A percentile compares a stretch with the other conserved stretches of the same genome.
Evolutionary conservation across 148 eudicot genomes (phyloP).

Genomic region (Polygonum aviculare): DNA sequence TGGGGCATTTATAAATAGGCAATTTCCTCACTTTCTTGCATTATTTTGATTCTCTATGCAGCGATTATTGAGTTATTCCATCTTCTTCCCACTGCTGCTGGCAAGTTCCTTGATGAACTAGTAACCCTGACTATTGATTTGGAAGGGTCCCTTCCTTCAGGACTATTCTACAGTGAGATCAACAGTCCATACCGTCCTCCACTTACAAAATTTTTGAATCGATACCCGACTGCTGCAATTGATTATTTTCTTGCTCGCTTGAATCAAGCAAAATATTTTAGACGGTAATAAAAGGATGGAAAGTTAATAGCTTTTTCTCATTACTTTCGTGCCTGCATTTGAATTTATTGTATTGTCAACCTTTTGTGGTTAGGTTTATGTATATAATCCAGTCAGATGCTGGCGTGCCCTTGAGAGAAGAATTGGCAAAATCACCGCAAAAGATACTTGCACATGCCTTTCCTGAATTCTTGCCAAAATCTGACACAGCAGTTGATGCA

Average conservation of each 20-base stretch:
- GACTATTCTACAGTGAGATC: slow-evolving; percentile 92
- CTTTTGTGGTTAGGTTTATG: slow-evolving; percentile 26
- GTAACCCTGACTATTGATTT: slow-evolving; percentile 92
- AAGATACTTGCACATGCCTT: slow-evolving; percentile 79
- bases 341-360: not conserved
- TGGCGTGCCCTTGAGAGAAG: slow-evolving; percentile 93
- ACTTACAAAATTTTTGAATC: slow-evolving; percentile 81
- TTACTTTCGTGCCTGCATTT: not conserved
- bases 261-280: slow-evolving; percentile 76
- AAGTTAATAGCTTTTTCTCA: not conserved
- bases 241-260: slow-evolving; percentile 95
- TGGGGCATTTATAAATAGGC: not conserved
- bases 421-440: slow-evolving; percentile 88
- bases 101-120: slow-evolving; percentile 93
- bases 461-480: slow-evolving; percentile 52
- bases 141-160: slow-evolving; percentile 86
- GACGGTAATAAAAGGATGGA: slow-evolving; percentile 43
- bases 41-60: slow-evolving; percentile 27
- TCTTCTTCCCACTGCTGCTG: slow-evolving; percentile 94
- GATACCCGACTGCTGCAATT: slow-evolving; percentile 72
- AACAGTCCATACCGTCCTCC: slow-evolving; percentile 98
- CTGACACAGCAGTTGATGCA: slow-evolving; percentile 47
- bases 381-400: slow-evolving; percentile 88
- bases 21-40: not conserved
- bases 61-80: slow-evolving; percentile 97